Base-by-base conservation (phyloP, 2,329 filamentous ascomycete genomes). In the Sarocladium strictum region DNA sequence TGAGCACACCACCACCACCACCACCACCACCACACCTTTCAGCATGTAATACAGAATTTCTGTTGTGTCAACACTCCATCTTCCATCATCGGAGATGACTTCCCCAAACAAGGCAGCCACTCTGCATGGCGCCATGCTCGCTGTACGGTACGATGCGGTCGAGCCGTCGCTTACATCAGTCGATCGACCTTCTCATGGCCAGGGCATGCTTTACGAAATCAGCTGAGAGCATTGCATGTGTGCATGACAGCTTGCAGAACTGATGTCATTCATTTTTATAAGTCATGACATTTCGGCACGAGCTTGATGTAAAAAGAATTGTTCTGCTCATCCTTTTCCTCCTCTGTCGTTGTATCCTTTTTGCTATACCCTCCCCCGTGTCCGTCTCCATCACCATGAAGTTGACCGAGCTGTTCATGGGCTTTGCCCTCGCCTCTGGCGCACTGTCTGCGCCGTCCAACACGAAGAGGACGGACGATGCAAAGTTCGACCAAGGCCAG, bases 401-500 rank as follows among this genome's bases (percentile, higher is more conserved):
- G 40, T 33, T 53, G 5, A 32, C 55, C 14, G 10, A 53, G 7
- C 29, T 56, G 9, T 9, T 50, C 21, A 19, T 56, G 45, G 54
- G 56, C 29, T 47, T 58, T 17, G 57, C 54, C 51, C 53, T 62
- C 21, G 43, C 32, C 5, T 23, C 43, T 11, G 26, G 35, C 6
- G 60, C 52, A 5, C 41, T 61, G 7, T 60, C 59, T 5, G 63
- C 61, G 2, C 63, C 63, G 21, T n/a, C 47, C 3, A 51, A 14
- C 17, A 35, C 58, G 14, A 57, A 58, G n/a, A 62, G 62, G n/a
- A n/a, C n/a, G 21, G 61, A 58, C 40, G 62, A 62, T 9, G 59
- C 58, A 32, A 60, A 63, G 45, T 82, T 81, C 60, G 62, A 65
- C 10, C 63, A 80, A 41, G 81, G 81, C 5, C 72, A 85, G 57